phyloP scores from a whole-genome alignment of 2,329 filamentous ascomycete species.

The Sporothrix euskadiensis region DNA sequence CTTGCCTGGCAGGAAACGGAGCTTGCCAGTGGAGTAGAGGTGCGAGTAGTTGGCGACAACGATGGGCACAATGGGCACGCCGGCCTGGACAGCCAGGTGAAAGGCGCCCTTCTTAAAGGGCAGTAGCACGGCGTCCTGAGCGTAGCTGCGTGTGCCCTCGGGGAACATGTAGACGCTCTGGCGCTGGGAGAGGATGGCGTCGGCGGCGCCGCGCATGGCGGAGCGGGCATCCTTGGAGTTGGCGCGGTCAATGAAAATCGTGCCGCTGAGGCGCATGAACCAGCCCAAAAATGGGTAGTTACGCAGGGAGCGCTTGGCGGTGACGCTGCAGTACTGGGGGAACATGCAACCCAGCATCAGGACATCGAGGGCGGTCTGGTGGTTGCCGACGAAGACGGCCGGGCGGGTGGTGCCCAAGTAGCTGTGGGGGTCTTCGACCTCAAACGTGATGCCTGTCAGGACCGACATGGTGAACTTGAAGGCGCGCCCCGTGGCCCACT shows the following conservation, averaged over 20 bases:
- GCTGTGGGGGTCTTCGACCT: conserved; percentile 66
- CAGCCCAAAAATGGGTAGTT: conserved; percentile 83
- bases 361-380: conserved; percentile 95
- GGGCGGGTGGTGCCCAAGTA: conserved; percentile 67
- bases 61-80: conserved; percentile 87
- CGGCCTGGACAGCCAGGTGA: conserved; percentile 89
- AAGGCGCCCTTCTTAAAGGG: conserved; percentile 99
- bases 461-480: conserved; percentile 79
- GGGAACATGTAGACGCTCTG: conserved; percentile 86
- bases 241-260: conserved; percentile 91
- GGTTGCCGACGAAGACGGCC: conserved; percentile 89
- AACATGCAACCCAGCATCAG: conserved; percentile 87
- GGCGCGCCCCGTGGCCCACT: conserved; percentile 77
- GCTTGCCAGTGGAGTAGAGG: conserved; percentile 63
- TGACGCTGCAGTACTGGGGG: conserved; percentile 87
- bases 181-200: conserved; percentile 69
- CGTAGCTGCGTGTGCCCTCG: conserved; percentile 91
- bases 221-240: conserved; percentile 80
- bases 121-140: conserved; percentile 74
- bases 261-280: conserved; percentile 88
- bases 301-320: conserved; percentile 83
- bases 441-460: conserved; percentile 76
- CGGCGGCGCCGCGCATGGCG: conserved; percentile 80
- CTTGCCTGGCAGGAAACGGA: conserved; percentile 65
- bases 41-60: conserved; percentile 79